Percentiles rank a stretch among this genome's conserved stretches.
Evolutionary conservation across 192 early-diverging fungal genomes (phyloP).

Genomic region (Haplosporangium gracile): DNA sequence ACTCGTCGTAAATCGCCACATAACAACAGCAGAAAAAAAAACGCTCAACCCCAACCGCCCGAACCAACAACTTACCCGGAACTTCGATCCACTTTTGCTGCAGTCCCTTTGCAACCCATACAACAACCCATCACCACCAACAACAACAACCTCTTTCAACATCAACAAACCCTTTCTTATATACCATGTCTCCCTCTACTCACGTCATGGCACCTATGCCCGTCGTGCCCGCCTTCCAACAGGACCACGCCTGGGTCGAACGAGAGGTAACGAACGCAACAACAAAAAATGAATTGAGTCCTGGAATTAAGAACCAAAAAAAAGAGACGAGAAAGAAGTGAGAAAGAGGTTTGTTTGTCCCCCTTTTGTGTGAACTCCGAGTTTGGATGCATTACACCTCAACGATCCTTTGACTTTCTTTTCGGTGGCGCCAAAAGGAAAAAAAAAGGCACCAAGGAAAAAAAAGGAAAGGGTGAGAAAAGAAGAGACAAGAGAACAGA

Average conservation of each 20-base stretch:
- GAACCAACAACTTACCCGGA: not conserved
- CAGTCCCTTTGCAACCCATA: not conserved
- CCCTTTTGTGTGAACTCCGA: conserved; percentile 2
- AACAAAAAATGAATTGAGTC: not conserved
- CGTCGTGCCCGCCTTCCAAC: conserved; percentile 20
- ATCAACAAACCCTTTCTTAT: not conserved
- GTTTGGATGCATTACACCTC: conserved; percentile 1
- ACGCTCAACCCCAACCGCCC: not conserved
- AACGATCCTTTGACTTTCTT: not conserved
- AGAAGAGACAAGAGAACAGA: not conserved
- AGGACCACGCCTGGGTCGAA: conserved; percentile 35
- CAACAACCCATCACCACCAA: not conserved
- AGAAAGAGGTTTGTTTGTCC: not conserved
- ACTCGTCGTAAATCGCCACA: not conserved
- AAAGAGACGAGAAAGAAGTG: not conserved
- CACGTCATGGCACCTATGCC: conserved; percentile 44
- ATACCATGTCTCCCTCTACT: conserved; percentile 30
- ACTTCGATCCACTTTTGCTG: not conserved
- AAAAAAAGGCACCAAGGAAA: not conserved
- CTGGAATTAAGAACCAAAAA: not conserved
- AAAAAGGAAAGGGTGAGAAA: not conserved
- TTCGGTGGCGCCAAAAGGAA: conserved; percentile 1
- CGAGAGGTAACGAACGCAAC: conserved; percentile 27
- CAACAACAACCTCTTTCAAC: not conserved
- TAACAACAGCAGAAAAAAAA: not conserved